Base-by-base conservation (phyloP, 129 eudicot genomes). In the Helichrysum umbraculigerum region DNA sequence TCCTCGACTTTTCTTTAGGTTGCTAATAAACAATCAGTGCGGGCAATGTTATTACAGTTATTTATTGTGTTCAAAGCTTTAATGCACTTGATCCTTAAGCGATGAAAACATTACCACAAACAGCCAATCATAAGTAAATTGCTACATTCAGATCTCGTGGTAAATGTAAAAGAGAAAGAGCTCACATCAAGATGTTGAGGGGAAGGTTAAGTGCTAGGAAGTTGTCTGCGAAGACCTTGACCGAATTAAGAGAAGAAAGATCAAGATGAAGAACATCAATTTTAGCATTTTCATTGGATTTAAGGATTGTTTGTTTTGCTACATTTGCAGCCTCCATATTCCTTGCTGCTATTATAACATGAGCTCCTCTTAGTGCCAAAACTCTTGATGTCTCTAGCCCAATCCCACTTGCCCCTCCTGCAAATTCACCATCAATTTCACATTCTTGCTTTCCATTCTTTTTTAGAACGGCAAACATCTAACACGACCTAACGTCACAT, bases 351-450 rank as follows among this genome's bases (percentile, higher is more conserved):
- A 93, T 93, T 8, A 93, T 76, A 11, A 93, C 98, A 76, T 88
- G 98, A 15, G 93, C 93, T 51, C 85, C 84, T 73, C 98, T 79
- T 20, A 90, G 72, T 1, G 98, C 96, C 51, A 93, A 67, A 1
- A 88, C 96, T 86, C 97, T 88, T 79, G 96, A 82, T 16, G 98
- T 93, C 83, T 93, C 98, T 56, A 88, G 63, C 7, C 98, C 98
- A 66, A 93, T 93, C 51, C 98, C 98, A 79, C 96, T 88, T 34
- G 98, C 96, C 19, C 97, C 98, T 71, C 98, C 98, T 93, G 76
- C 62, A 60, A 78, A 30, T 4, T 16, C 20, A 59, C 69, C 85
- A 87, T 8, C 20, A n/a, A 10, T 52, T 33, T 50, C 35, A 66
- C n/a, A 14, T 16, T 44, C 17, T 11, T 42, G 51, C 37, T 28